phyloP scores from a whole-genome alignment of 2,329 filamentous ascomycete species.

The Hirsutella minnesotensis region DNA sequence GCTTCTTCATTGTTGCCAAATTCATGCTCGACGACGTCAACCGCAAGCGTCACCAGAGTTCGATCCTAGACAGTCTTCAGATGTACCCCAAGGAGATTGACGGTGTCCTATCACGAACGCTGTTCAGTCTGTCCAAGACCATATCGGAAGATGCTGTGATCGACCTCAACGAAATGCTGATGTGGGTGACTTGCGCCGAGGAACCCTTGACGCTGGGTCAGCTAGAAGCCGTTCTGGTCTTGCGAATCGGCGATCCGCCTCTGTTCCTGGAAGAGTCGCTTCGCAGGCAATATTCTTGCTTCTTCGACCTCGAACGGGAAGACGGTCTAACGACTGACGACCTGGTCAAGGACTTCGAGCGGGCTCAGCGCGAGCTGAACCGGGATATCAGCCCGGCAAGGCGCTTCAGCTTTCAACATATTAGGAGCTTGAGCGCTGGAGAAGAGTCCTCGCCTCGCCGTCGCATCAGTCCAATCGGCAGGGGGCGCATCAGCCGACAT shows the following conservation, averaged over 20 bases:
- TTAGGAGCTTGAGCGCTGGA: conserved; percentile 5
- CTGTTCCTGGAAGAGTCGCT: conserved; percentile 29
- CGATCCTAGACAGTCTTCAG: conserved; percentile 30
- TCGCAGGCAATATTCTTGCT: conserved; percentile 31
- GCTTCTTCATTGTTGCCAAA: conserved; percentile 36
- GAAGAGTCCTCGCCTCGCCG: conserved; percentile 4
- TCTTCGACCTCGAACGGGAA: conserved; percentile 32
- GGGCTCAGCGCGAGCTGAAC: conserved; percentile 14
- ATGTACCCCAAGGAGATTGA: conserved; percentile 32
- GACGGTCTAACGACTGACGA: conserved; percentile 31
- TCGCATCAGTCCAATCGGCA: conserved; percentile 4
- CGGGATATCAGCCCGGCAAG: conserved; percentile 11
- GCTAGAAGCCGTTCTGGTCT: conserved; percentile 29
- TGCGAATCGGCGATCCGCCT: conserved; percentile 28
- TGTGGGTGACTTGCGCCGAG: conserved; percentile 33
- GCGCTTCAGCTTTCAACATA: conserved; percentile 1
- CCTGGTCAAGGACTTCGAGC: conserved; percentile 24
- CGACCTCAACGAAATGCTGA: conserved; percentile 33
- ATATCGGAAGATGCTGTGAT: conserved; percentile 25
- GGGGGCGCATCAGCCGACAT: conserved; percentile 5
- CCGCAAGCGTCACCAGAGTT: conserved; percentile 30
- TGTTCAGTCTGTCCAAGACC: conserved; percentile 26
- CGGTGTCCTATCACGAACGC: conserved; percentile 28
- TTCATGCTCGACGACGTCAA: conserved; percentile 38
- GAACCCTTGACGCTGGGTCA: conserved; percentile 30